Evolutionary conservation across 2,329 filamentous ascomycete species (phyloP).

Genomic region (Lecanicillium sp.): DNA sequence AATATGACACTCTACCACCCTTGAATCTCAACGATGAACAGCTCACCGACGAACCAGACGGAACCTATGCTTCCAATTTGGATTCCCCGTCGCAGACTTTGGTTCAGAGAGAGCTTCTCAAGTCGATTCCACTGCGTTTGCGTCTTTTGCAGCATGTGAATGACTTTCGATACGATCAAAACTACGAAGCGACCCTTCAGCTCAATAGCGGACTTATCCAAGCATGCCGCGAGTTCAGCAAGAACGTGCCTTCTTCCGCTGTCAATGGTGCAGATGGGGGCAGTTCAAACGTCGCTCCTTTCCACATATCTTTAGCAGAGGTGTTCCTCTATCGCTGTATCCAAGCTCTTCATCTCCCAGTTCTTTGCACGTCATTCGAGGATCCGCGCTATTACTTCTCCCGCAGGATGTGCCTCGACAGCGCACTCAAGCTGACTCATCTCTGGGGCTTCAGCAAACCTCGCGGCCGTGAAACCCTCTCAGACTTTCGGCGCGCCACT

Average conservation of each 20-base stretch:
- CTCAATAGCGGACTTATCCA: slow-evolving; percentile 37
- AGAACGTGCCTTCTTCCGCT: slow-evolving; percentile 15
- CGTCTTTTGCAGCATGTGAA: slow-evolving; percentile 38
- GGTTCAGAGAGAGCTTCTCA: slow-evolving; percentile 36
- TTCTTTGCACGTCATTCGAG: slow-evolving; percentile 33
- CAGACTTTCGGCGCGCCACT: slow-evolving; percentile 29
- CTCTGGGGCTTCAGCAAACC: slow-evolving; percentile 21
- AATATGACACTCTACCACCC: slow-evolving; percentile 44
- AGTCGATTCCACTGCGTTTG: slow-evolving; percentile 35
- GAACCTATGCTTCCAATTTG: slow-evolving; percentile 10
- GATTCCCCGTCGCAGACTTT: slow-evolving; percentile 36
- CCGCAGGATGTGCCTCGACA: slow-evolving; percentile 40
- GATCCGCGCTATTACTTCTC: slow-evolving; percentile 46
- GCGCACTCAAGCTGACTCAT: slow-evolving; percentile 26
- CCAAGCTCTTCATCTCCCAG: slow-evolving; percentile 46
- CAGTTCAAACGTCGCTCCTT: slow-evolving; percentile 20
- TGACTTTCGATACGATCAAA: slow-evolving; percentile 31
- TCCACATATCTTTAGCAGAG: slow-evolving; percentile 35
- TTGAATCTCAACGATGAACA: slow-evolving; percentile 45
- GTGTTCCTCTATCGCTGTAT: slow-evolving; percentile 38
- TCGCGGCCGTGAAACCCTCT: slow-evolving; percentile 12
- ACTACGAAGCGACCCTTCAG: slow-evolving; percentile 39
- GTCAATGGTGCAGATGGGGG: slow-evolving; percentile 1
- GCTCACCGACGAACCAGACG: slow-evolving; percentile 30
- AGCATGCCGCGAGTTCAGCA: slow-evolving; percentile 24